Percentiles rank a stretch among this genome's conserved stretches.
phyloP scores from a whole-genome alignment of 306 rosid species.

The Quercus wislizeni region DNA sequence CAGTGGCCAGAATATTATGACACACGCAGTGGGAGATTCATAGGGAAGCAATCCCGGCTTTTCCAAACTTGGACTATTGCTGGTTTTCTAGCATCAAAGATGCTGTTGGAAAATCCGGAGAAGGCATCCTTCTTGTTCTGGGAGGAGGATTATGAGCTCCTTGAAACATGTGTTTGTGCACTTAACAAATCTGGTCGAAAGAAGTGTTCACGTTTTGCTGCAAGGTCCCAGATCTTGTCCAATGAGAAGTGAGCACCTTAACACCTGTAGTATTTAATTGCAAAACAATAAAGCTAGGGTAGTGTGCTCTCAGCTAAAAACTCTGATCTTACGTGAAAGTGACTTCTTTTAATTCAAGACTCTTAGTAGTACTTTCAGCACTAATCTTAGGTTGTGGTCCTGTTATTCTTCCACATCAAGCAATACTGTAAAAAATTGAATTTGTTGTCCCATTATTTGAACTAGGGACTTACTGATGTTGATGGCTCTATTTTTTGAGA shows the following conservation, averaged over 20 bases:
- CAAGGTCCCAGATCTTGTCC: slow-evolving; percentile 45
- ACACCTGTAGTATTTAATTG: not conserved
- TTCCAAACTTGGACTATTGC: slow-evolving; percentile 85
- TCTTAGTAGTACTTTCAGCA: too few species aligned
- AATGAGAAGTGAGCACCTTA: not conserved
- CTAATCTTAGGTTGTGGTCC: not conserved
- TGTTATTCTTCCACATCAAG: not conserved
- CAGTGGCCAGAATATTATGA: slow-evolving; percentile 88
- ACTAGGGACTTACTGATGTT: not conserved
- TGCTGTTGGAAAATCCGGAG: slow-evolving; percentile 69
- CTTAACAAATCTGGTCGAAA: slow-evolving; percentile 58
- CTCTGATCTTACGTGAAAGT: not conserved
- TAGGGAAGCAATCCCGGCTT: slow-evolving; percentile 73
- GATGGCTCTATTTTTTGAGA: slow-evolving; percentile 25
- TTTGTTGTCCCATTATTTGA: not conserved
- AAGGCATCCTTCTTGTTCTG: slow-evolving; percentile 78
- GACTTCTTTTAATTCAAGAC: not conserved
- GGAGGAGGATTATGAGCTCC: slow-evolving; percentile 85
- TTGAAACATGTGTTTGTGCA: slow-evolving; percentile 70
- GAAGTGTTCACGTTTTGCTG: slow-evolving; percentile 56
- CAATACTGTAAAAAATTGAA: not conserved
- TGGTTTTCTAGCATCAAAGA: slow-evolving; percentile 66
- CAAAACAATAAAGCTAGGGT: not conserved
- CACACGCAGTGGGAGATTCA: slow-evolving; percentile 60
- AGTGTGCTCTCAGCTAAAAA: not conserved